Conservation (phyloP, 306 rosid genomes). For the Dalbergia cochinchinensis region DNA sequence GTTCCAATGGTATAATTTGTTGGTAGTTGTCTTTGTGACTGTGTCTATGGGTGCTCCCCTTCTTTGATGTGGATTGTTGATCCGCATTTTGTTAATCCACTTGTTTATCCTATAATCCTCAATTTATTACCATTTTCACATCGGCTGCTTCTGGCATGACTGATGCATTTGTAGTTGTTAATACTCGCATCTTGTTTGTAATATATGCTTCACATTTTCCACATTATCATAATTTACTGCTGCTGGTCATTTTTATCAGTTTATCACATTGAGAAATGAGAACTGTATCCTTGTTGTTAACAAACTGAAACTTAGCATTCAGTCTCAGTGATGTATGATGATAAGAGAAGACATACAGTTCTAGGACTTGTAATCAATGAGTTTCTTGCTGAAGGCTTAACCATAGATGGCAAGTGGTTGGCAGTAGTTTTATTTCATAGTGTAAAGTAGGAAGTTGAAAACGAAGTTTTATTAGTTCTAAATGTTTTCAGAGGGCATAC, state of each 20-base stretch:
- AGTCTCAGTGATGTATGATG: not conserved
- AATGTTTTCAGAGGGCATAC: not conserved
- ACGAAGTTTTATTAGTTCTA: constrained; percentile 6
- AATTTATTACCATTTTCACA: not conserved
- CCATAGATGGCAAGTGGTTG: not conserved
- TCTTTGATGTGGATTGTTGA: constrained; percentile 4
- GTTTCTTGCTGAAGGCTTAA: not conserved
- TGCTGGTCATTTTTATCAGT: not conserved
- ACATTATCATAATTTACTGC: constrained; percentile 5
- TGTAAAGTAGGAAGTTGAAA: constrained; percentile 1
- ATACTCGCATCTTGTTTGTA: not conserved
- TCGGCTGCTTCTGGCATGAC: not conserved
- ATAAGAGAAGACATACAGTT: not conserved
- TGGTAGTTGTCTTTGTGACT: not conserved
- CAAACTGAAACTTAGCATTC: not conserved
- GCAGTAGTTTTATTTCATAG: constrained; percentile 25
- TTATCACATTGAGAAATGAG: not conserved
- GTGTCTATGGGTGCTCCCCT: not conserved
- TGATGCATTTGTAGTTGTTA: constrained; percentile 1
- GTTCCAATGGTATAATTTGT: not conserved
- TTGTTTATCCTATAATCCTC: not conserved
- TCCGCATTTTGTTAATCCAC: not conserved
- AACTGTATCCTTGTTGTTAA: constrained; percentile 8
- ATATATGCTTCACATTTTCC: not conserved
- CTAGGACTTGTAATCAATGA: not conserved